These are phyloP conservation scores for Mitragyna speciosa DNA, from an alignment of 257 asterid species.

Conservation along the genomic window DNA sequence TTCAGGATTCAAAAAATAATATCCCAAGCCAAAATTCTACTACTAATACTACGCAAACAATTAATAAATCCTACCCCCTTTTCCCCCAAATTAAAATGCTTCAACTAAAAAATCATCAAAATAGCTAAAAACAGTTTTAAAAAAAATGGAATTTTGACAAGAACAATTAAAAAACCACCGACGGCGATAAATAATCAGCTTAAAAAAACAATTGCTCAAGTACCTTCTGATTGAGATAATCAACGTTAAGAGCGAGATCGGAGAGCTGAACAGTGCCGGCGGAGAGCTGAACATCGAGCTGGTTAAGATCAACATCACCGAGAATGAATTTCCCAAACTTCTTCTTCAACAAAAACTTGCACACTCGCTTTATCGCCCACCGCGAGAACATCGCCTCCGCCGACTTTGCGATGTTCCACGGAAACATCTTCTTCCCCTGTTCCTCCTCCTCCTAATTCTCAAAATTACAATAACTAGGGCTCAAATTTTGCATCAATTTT, in stretches of 20 bases:
- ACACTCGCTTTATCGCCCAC: conserved; percentile 91
- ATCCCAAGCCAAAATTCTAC: background rate
- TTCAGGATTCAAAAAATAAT: background rate
- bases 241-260: conserved; percentile 91
- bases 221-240: conserved; percentile 88
- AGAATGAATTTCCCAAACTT: conserved; percentile 85
- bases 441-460: background rate
- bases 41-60: background rate
- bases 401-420: conserved; percentile 84
- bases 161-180: background rate
- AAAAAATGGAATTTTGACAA: background rate
- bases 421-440: conserved; percentile 66
- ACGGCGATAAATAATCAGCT: background rate
- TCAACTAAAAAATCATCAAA: background rate
- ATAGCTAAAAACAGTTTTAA: background rate
- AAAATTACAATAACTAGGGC: background rate
- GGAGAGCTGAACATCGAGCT: conserved; percentile 96
- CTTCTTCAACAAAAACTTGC: conserved; percentile 88
- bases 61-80: background rate
- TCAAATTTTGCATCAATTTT: background rate
- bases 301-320: conserved; percentile 95
- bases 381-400: conserved; percentile 99
- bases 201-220: background rate
- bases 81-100: background rate
- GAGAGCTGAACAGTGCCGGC: conserved; percentile 94